Evolutionary conservation across 345 rosid species (phyloP).

Genomic region (Citrus medica): DNA sequence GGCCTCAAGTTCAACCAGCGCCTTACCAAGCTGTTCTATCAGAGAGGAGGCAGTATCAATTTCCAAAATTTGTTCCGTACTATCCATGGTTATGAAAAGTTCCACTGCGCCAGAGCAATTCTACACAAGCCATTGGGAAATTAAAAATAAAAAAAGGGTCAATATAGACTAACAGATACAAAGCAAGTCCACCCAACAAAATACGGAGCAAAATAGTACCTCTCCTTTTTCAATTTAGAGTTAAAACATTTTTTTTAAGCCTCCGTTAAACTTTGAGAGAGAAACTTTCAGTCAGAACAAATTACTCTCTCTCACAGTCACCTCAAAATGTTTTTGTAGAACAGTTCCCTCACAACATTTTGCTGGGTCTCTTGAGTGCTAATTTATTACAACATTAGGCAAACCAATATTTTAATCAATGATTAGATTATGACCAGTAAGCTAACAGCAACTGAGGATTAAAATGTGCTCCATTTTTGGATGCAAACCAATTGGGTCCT

Average conservation of each 20-base stretch:
- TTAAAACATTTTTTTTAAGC: background rate
- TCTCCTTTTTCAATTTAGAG: background rate
- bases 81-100: slow-evolving; percentile 22
- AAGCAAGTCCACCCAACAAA: background rate
- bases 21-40: slow-evolving; percentile 43
- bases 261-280: background rate
- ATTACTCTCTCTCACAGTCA: background rate
- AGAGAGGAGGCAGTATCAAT: slow-evolving; percentile 25
- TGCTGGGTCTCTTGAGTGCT: background rate
- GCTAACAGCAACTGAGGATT: background rate
- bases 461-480: background rate
- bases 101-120: slow-evolving; percentile 7
- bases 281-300: background rate
- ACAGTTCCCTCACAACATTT: background rate
- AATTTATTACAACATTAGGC: background rate
- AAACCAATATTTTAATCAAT: background rate
- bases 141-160: background rate
- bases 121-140: slow-evolving; percentile 9
- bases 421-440: background rate
- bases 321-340: background rate
- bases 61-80: slow-evolving; percentile 21
- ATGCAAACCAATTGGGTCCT: slow-evolving; percentile 1
- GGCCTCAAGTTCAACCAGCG: slow-evolving; percentile 39
- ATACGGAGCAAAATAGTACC: background rate
- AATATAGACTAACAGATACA: background rate